These are phyloP conservation scores for Plasmodium malariae DNA, from an alignment of 169 alveolate species.

Conservation along the genomic window DNA sequence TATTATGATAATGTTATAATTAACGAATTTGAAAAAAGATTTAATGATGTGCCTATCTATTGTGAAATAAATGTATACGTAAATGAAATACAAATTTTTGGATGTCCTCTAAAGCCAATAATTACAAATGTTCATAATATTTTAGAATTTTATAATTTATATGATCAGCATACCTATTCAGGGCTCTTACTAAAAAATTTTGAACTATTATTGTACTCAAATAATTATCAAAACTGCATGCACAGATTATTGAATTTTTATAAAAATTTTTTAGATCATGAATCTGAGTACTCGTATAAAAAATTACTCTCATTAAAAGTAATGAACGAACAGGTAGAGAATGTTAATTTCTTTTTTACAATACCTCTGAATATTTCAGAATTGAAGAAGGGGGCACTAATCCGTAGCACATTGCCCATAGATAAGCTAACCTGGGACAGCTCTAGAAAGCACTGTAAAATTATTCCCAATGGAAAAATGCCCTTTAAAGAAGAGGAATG, in stretches of 20 bases:
- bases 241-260: slow-evolving; percentile 16
- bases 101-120: slow-evolving; percentile 67
- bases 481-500: neutral
- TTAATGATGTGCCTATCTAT: slow-evolving; percentile 3
- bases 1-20: slow-evolving; percentile 38
- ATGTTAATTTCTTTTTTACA: slow-evolving; percentile 26
- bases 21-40: slow-evolving; percentile 39
- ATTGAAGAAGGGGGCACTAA: slow-evolving; percentile 9
- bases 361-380: slow-evolving; percentile 59
- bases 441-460: neutral
- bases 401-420: neutral
- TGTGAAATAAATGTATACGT: slow-evolving; percentile 54
- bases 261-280: slow-evolving; percentile 1
- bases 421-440: neutral
- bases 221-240: slow-evolving; percentile 36
- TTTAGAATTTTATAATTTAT: slow-evolving; percentile 35
- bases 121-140: slow-evolving; percentile 58
- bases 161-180: slow-evolving; percentile 68
- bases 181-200: slow-evolving; percentile 71
- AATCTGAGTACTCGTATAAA: neutral
- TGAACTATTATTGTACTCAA: slow-evolving; percentile 28
- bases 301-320: neutral
- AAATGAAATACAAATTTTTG: slow-evolving; percentile 68
- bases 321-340: neutral
- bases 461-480: too few relatives aligned